Base-by-base conservation (phyloP, 352 stramenopile genomes). In the Sclerospora graminicola region DNA sequence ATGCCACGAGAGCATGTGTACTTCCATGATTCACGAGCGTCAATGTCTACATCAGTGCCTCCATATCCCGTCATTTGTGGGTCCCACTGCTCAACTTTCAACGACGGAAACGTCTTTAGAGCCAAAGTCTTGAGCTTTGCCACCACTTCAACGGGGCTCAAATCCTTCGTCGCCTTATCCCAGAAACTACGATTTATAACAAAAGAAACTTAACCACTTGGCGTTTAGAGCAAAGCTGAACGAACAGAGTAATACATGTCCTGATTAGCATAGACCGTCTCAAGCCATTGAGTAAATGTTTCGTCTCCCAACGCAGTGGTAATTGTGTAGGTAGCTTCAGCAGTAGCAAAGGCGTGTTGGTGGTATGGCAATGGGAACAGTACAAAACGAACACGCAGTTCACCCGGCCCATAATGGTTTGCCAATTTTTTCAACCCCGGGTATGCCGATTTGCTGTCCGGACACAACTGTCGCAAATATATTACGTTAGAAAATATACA, bases 151-250 rank as follows among this genome's bases (percentile, higher is more conserved):
- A 86, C 54, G 5, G 78, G 62, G 19, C 60, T 79, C 35, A 85
- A 38, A 29, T 88, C 78, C 48, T 90, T 84, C n/a, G 79, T 90
- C 18, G 46, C 44, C 49, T 85, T 84, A 67, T 91, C 87, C 69
- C 67, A 88, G 44, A 74, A 88, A 7, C 74, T 84, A 41, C 32
- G 44, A 30, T 13, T 2, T 5, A 48, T 6, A n/a, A n/a, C 6
- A 26, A 26, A 26, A 6, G 6, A 26, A 26, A 26, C 3, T 26
- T 26, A 26, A 26, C 3, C n/a, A 26, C 21, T 26, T 26, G 21
- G 6, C 21, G 3, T 26, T 26, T 26, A 6, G 21, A 26, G 21
- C n/a, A n/a, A n/a, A n/a, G n/a, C n/a, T n/a, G n/a, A n/a, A 30
- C 20, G 5, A 9, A 40, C n/a, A 50, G 2, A 27, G 3, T 8